Base-by-base conservation (phyloP, 768 basidiomycete genomes). In the Pholiota conissans region DNA sequence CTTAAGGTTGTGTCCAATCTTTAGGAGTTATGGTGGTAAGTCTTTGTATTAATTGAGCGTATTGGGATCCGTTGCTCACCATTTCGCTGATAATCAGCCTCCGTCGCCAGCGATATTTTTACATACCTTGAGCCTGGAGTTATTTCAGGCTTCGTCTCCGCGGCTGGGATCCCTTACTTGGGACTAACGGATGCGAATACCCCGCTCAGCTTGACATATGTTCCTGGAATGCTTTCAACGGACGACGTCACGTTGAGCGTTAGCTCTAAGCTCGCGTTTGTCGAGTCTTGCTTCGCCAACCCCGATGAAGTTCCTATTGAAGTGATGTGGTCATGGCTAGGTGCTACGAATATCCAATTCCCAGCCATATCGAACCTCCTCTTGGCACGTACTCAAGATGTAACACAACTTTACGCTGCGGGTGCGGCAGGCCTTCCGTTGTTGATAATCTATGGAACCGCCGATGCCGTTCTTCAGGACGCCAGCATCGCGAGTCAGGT, bases 41-140 rank as follows among this genome's bases (percentile, higher is more conserved):
- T 34, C 1, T 20, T 6, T 32, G n/a, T 32, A 13, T 30, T 35
- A 9, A 35, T 35, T 14, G 20, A 42, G 7, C 2, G 11, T 5
- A 13, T 9, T 51, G 22, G 10, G 14, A 26, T 22, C 14, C 24
- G 49, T 35, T 35, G 24, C 7, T 26, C 50, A 49, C 26, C 22
- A 47, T 22, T 47, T 47, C 29, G 47, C 27, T 22, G 47, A 32
- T 51, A 35, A 35, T 35, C 50, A 51, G 50, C 50, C 22, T 35
- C 32, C 24, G 50, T 51, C 35, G 50, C 50, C 50, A 51, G 34
- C 50, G 50, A 51, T 37, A 51, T 51, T 51, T 51, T 51, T 37
- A 51, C 50, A 16, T 51, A 51, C n/a, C 50, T 51, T 26, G 22
- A 22, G 37, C 34, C 50, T n/a, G 50, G 50, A 24, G 35, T 35